These are phyloP conservation scores for Lentinula sp. DNA, from an alignment of 768 basidiomycete species.

Conservation along the genomic window DNA sequence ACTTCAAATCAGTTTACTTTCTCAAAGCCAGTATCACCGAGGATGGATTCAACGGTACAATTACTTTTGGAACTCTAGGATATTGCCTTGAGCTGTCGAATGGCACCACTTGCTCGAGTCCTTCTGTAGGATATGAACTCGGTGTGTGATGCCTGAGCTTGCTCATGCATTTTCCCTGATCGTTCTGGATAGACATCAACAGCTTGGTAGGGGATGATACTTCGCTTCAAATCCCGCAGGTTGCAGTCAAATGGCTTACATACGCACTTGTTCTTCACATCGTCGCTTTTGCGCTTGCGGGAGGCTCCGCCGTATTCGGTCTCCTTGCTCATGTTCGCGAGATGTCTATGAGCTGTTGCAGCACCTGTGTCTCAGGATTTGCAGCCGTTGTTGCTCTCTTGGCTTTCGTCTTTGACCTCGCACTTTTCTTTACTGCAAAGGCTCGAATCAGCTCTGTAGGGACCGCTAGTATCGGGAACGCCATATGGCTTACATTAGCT, in stretches of 20 bases:
- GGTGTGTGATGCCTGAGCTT: slow-evolving; percentile 40
- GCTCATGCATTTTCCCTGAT: slow-evolving; percentile 1
- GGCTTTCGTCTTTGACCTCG: slow-evolving; percentile 91
- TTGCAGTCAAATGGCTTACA: slow-evolving; percentile 92
- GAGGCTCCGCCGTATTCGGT: slow-evolving; percentile 70
- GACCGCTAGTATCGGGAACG: slow-evolving; percentile 75
- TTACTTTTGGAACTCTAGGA: slow-evolving; percentile 86
- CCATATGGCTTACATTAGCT: slow-evolving; percentile 86
- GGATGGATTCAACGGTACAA: slow-evolving; percentile 43
- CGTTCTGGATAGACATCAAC: slow-evolving; percentile 61
- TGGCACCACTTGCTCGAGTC: slow-evolving; percentile 67
- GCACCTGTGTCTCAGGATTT: slow-evolving; percentile 74
- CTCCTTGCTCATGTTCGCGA: slow-evolving; percentile 84
- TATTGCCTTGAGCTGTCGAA: slow-evolving; percentile 66
- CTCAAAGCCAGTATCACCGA: slow-evolving; percentile 63
- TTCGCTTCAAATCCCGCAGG: slow-evolving; percentile 67
- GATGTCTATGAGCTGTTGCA: slow-evolving; percentile 80
- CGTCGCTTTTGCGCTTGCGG: slow-evolving; percentile 73
- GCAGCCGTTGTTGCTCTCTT: slow-evolving; percentile 73
- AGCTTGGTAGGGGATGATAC: slow-evolving; percentile 64
- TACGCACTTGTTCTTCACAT: slow-evolving; percentile 91
- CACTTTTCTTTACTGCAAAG: slow-evolving; percentile 85
- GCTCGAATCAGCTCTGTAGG: slow-evolving; percentile 79
- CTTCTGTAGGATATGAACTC: slow-evolving; percentile 82
- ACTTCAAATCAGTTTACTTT: slow-evolving; percentile 86